Conservation (phyloP, 31 red algal species). For the Asparagopsis taxiformis region DNA sequence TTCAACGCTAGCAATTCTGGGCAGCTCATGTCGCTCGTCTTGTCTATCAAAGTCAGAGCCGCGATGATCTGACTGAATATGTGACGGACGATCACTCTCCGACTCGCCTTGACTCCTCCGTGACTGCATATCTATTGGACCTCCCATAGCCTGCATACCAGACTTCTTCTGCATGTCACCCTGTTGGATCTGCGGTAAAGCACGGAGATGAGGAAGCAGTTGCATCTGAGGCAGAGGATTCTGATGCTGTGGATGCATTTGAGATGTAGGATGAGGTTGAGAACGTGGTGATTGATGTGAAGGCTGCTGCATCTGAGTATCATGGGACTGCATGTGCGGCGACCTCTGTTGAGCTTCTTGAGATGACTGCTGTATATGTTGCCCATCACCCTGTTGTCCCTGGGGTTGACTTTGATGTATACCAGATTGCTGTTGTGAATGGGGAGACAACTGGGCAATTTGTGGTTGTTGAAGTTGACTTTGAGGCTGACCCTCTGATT, state of each 20-base stretch:
- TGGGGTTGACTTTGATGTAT: not conserved
- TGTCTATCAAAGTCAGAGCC: not conserved
- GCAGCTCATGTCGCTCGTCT: not conserved
- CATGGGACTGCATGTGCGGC: slow-evolving; percentile 2
- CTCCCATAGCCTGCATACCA: not conserved
- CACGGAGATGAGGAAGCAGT: not conserved
- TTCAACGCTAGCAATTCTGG: not conserved
- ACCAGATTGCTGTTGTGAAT: not conserved
- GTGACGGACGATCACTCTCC: not conserved
- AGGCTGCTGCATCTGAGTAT: slow-evolving; percentile 7
- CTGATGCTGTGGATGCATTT: slow-evolving; percentile 5
- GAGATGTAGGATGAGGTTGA: not conserved
- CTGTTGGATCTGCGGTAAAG: slow-evolving; percentile 9
- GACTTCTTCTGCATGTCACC: slow-evolving; percentile 2
- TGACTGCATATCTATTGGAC: not conserved
- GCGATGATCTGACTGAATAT: not conserved
- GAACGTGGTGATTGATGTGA: slow-evolving; percentile 13
- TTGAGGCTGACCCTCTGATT: not conserved
- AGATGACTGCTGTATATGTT: not conserved
- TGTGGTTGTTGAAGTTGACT: not conserved
- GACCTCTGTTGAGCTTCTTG: not conserved
- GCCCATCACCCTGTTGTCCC: not conserved
- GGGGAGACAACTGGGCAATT: not conserved
- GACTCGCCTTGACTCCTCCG: not conserved
- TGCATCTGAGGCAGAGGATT: slow-evolving; percentile 3